Percentiles rank a stretch among this genome's conserved stretches.
phyloP scores from a whole-genome alignment of 257 asterid genomes.

The Forsythia viridissima region DNA sequence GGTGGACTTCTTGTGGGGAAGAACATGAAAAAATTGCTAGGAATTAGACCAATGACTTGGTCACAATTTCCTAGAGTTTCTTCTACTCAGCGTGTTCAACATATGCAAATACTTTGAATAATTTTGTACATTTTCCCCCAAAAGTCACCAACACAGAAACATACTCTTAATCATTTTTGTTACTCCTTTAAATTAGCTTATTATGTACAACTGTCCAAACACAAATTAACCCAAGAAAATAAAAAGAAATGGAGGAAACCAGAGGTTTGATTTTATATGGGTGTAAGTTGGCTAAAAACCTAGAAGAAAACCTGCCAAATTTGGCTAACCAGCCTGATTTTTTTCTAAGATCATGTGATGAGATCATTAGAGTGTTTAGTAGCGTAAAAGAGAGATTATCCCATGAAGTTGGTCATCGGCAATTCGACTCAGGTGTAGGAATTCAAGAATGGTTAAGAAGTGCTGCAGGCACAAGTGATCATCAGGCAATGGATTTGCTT shows the following conservation, averaged over 20 bases:
- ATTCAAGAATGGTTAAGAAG: conserved; percentile 49
- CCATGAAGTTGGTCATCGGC: conserved; percentile 6
- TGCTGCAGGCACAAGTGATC: conserved; percentile 6
- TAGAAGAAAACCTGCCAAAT: conserved; percentile 50
- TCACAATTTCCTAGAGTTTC: conserved; percentile 32
- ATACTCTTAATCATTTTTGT: not conserved
- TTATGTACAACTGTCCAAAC: not conserved
- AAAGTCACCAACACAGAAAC: conserved; percentile 16
- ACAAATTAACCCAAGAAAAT: not conserved
- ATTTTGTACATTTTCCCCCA: not conserved
- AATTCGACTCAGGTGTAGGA: conserved; percentile 14
- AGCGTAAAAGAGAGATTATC: conserved; percentile 38
- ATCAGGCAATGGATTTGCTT: conserved; percentile 39
- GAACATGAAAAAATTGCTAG: conserved; percentile 22
- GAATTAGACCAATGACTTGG: conserved; percentile 35
- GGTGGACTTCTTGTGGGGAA: conserved; percentile 41
- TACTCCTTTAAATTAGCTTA: conserved; percentile 4
- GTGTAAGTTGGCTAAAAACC: conserved; percentile 50
- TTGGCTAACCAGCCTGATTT: conserved; percentile 43
- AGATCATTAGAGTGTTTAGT: conserved; percentile 52
- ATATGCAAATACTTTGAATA: conserved; percentile 48
- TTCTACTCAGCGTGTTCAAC: conserved; percentile 61
- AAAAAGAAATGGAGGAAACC: conserved; percentile 54
- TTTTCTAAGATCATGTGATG: conserved; percentile 46
- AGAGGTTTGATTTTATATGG: conserved; percentile 44